Base-by-base conservation (phyloP, 2,329 filamentous ascomycete genomes). In the Nemania abortiva region DNA sequence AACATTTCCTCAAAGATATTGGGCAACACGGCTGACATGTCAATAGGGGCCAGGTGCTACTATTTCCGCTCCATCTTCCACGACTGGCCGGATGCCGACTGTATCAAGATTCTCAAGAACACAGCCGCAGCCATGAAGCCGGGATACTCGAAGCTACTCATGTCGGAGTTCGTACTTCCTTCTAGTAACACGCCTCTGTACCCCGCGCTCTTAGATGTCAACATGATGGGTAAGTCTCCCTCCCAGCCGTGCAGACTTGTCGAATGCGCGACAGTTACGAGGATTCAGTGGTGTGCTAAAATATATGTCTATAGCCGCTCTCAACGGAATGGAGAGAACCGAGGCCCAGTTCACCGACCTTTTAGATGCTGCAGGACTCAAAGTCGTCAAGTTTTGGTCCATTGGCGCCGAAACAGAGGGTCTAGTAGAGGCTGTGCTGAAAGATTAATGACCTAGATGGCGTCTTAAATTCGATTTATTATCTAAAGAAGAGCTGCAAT, bases 91-190 rank as follows among this genome's bases (percentile, higher is more conserved):
- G 76, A 80, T 52, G 71, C 66, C 22, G 70, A 76, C 18, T 75
- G 76, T 10, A 55, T 66, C 7, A 57, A 56, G 7, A 80, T 81
- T 20, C 63, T 81, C 11, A 66, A 66, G 47, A 71, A 79, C 31
- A 66, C 74, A 13, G 68, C 70, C 1, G 67, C 61, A 42, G 72
- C 72, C 10, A 77, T 80, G 74, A 72, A 63, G 6, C 74, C 67
- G 57, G 71, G 77, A 64, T 78, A 81, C 69, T 80, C 78, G 18
- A 80, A 81, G 60, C 34, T 83, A 6, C 60, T 83, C 57, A 75
- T 84, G 29, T 79, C 81, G 22, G 81, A 83, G 59, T 77, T 76
- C 57, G 71, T 82, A 0, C 67, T 82, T 6, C 78, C 79, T 3
- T 77, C 77, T 6, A 73, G 66, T 4, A 74, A 74, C 5, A 74